Conservation (phyloP, 2,329 filamentous ascomycete genomes). For the Diaporthe longicolla region DNA sequence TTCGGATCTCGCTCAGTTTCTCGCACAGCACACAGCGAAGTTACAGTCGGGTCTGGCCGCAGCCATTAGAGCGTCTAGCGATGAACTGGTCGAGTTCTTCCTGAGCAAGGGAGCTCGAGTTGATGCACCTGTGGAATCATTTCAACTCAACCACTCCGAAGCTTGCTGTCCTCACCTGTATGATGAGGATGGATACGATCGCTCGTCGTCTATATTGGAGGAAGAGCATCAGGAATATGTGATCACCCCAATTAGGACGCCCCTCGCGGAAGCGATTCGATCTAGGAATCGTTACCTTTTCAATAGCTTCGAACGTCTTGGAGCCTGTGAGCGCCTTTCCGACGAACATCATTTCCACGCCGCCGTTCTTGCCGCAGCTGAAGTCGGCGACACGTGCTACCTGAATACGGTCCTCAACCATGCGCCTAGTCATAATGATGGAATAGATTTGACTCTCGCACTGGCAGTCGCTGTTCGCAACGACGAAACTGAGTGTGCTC, state of each 20-base stretch:
- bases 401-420: not conserved
- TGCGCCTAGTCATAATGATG: not conserved
- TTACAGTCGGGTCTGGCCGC: not conserved
- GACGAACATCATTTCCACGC: not conserved
- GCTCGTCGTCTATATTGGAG: not conserved
- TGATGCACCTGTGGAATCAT: not conserved
- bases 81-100: not conserved
- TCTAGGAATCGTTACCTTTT: not conserved
- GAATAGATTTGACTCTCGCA: not conserved
- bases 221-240: not conserved
- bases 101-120: not conserved
- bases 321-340: not conserved
- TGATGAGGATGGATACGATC: not conserved
- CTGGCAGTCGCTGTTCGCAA: not conserved
- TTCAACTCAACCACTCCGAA: no score
- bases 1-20: not conserved
- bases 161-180: no score
- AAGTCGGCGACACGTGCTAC: not conserved
- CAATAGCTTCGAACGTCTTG: not conserved
- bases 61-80: not conserved
- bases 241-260: not conserved
- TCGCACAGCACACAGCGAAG: not conserved
- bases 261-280: not conserved
- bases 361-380: not conserved
- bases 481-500: not conserved